Conservation (phyloP, 2,329 filamentous ascomycete genomes). For the Pseudogymnoascus sp. region DNA sequence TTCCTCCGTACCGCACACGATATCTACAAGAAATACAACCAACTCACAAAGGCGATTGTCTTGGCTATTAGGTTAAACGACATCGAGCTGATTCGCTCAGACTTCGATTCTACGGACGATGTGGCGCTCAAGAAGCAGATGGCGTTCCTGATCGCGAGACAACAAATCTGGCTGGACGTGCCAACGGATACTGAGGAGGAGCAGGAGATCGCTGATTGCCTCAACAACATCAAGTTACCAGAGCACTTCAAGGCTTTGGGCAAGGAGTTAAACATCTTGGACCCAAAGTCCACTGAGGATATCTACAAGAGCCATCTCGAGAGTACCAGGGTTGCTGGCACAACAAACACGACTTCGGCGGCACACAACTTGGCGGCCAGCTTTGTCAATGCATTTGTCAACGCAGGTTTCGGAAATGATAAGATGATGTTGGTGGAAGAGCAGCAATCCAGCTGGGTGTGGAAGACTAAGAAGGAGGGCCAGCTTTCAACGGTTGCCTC, state of each 20-base stretch:
- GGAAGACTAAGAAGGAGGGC: conserved; percentile 98
- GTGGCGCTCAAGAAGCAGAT: conserved; percentile 84
- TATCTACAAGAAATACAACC: conserved; percentile 89
- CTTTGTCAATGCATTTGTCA: conserved; percentile 96
- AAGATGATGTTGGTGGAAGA: conserved; percentile 95
- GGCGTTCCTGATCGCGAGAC: conserved; percentile 83
- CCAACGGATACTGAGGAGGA: conserved; percentile 59
- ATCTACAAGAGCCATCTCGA: conserved; percentile 99
- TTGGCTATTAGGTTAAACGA: conserved; percentile 93
- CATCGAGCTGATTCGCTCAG: conserved; percentile 68
- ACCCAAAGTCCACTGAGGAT: conserved; percentile 94
- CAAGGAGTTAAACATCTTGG: conserved; percentile 93
- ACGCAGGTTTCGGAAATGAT: conserved; percentile 89
- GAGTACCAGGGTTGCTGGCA: conserved; percentile 82
- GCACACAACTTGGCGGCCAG: conserved; percentile 91
- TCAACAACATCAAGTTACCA: conserved; percentile 80
- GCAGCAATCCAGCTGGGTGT: conserved; percentile 90
- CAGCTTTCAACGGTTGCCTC: conserved; percentile 97
- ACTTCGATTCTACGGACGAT: conserved; percentile 75
- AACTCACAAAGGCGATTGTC: conserved; percentile 87
- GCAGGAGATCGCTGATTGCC: conserved; percentile 68
- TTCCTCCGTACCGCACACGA: conserved; percentile 89
- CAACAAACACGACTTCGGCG: conserved; percentile 93
- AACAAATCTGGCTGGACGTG: conserved; percentile 76
- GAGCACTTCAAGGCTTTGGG: conserved; percentile 90